These are phyloP conservation scores for Mediolabrus comicus DNA, from an alignment of 108 stramenopile genomes.

Conservation along the genomic window DNA sequence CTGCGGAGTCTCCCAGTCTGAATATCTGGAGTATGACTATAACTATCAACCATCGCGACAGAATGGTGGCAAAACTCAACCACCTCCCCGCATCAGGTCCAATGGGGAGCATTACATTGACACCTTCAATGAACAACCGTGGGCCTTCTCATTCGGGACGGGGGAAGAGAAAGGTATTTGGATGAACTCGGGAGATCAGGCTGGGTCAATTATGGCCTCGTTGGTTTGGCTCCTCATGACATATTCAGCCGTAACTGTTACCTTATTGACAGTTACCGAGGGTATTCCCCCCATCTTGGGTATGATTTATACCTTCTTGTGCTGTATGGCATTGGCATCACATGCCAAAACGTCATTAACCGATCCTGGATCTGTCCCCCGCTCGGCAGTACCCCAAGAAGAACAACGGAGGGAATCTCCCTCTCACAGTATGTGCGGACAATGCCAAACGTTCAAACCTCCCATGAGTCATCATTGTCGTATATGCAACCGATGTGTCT, in stretches of 20 bases:
- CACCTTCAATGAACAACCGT: conserved; percentile 41
- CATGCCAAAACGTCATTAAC: conserved; percentile 94
- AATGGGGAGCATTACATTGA: conserved; percentile 49
- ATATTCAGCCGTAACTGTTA: conserved; percentile 79
- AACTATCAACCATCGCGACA: not conserved
- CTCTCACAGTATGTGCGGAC: conserved; percentile 81
- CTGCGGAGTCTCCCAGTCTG: conserved; percentile 40
- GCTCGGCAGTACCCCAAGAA: conserved; percentile 80
- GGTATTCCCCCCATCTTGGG: conserved; percentile 62
- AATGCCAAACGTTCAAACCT: conserved; percentile 98
- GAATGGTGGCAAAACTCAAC: conserved; percentile 3
- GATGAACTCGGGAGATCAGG: conserved; percentile 88
- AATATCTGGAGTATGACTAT: conserved; percentile 35
- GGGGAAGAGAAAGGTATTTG: conserved; percentile 74
- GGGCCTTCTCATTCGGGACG: conserved; percentile 45
- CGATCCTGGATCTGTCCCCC: conserved; percentile 94
- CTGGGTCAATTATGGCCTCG: conserved; percentile 86
- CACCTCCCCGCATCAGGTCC: conserved; percentile 38
- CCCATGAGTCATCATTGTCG: conserved; percentile 96
- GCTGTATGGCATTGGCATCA: conserved; percentile 77
- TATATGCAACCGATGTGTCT: conserved; percentile 96
- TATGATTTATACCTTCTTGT: conserved; percentile 65
- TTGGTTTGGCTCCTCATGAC: conserved; percentile 82
- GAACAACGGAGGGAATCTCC: conserved; percentile 59
- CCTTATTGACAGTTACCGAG: conserved; percentile 68